Evolutionary conservation across 129 eudicot species (phyloP).

Genomic region (Daucus carota): DNA sequence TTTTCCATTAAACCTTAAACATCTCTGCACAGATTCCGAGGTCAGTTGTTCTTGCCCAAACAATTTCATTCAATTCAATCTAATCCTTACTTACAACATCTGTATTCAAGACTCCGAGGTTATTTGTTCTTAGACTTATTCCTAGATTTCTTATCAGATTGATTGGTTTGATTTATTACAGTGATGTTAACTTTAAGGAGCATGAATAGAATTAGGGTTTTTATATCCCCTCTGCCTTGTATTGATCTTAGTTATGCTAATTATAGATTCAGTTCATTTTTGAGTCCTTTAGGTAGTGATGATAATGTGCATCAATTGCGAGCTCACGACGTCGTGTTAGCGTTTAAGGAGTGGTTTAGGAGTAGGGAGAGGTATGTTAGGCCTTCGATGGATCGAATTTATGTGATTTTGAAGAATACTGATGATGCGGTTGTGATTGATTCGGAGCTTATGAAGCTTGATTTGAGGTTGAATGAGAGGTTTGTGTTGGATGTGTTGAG

Average conservation of each 20-base stretch:
- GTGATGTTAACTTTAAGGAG: neutral
- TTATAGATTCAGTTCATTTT: conserved; percentile 13
- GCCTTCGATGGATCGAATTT: conserved; percentile 45
- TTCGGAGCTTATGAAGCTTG: conserved; percentile 28
- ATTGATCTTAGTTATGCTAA: conserved; percentile 11
- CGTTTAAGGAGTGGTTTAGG: conserved; percentile 62
- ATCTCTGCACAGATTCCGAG: neutral
- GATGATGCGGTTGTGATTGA: conserved; percentile 15
- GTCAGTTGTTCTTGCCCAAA: neutral
- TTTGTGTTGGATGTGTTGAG: conserved; percentile 59
- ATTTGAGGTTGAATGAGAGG: conserved; percentile 39
- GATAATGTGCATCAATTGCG: conserved; percentile 8
- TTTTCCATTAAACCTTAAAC: no score
- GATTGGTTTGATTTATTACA: neutral
- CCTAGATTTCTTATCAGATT: no score
- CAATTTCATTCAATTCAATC: no score
- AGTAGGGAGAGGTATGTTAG: conserved; percentile 14
- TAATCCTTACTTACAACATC: neutral
- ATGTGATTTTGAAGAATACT: conserved; percentile 29
- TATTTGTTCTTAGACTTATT: no score
- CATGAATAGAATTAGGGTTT: neutral
- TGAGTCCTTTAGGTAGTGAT: neutral
- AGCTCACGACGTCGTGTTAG: conserved; percentile 30
- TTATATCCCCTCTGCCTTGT: neutral
- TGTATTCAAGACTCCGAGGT: neutral